These are phyloP conservation scores for Candida incommunis DNA, from an alignment of 805 yeast species.

Conservation along the genomic window DNA sequence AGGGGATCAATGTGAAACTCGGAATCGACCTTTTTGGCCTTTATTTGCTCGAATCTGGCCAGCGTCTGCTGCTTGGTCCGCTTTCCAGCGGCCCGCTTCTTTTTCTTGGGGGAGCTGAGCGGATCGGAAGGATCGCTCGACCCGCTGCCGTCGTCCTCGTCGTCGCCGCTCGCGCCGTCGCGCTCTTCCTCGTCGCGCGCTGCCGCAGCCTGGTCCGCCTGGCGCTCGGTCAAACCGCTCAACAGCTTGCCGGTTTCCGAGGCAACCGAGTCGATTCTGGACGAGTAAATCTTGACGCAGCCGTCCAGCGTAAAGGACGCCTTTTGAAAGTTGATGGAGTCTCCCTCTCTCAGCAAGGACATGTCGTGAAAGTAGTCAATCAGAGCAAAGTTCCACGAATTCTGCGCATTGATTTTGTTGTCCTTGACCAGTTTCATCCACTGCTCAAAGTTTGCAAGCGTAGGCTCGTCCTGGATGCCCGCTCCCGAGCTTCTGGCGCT, in stretches of 20 bases:
- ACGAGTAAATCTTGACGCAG: conserved; percentile 82
- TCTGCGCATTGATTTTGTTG: conserved; percentile 68
- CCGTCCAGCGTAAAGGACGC: conserved; percentile 91
- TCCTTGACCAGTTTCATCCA: conserved; percentile 78
- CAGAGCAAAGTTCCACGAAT: conserved; percentile 82
- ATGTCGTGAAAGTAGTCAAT: conserved; percentile 86
- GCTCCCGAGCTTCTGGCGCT: not conserved
- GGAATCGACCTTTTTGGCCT: conserved; percentile 21
- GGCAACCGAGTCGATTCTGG: conserved; percentile 84
- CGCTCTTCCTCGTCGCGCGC: conserved; percentile 14
- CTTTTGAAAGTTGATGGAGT: conserved; percentile 71
- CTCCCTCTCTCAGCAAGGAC: conserved; percentile 59
- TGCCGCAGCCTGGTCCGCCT: conserved; percentile 10
- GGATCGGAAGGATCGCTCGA: too few relatives aligned
- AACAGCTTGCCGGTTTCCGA: conserved; percentile 76
- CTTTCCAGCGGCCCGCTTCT: conserved; percentile 8
- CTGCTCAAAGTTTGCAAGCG: conserved; percentile 41
- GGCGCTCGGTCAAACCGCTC: conserved; percentile 47
- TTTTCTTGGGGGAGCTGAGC: conserved; percentile 5
- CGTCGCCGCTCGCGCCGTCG: conserved; percentile 35
- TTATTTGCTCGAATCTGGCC: conserved; percentile 17
- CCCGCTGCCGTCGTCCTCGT: conserved; percentile 9
- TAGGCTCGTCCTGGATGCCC: not conserved
- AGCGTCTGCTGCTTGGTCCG: conserved; percentile 17
- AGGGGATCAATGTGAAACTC: conserved; percentile 27